Percentiles rank a stretch among this genome's conserved stretches.
These are phyloP conservation scores for Solanum neorickii DNA, from an alignment of 257 asterid genomes.

Conservation along the genomic window DNA sequence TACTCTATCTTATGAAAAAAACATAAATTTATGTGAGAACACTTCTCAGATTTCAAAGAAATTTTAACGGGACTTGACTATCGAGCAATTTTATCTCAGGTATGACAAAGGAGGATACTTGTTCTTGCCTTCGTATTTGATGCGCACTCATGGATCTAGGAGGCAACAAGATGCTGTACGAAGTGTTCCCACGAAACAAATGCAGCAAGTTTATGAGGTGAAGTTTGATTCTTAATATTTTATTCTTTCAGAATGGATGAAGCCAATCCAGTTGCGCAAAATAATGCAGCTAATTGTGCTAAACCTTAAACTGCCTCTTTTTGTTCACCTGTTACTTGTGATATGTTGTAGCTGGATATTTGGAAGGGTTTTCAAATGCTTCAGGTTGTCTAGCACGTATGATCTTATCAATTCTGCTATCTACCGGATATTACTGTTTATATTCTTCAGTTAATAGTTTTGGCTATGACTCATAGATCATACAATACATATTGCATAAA, in stretches of 20 bases:
- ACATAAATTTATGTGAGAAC: background rate
- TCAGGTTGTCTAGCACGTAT: background rate
- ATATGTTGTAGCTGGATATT: background rate
- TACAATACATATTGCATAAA: background rate
- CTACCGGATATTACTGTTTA: background rate
- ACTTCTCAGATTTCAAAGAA: background rate
- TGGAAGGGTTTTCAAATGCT: background rate
- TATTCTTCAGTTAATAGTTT: background rate
- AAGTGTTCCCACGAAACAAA: slow-evolving; percentile 52
- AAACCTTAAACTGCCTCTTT: background rate
- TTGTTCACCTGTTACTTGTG: background rate
- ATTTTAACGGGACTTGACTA: background rate
- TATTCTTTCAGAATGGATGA: background rate
- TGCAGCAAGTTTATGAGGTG: slow-evolving; percentile 90
- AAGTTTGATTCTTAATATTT: slow-evolving; percentile 4
- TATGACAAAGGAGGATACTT: slow-evolving; percentile 93
- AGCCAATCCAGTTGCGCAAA: background rate
- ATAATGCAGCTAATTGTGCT: background rate
- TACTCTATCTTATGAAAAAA: background rate
- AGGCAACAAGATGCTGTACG: slow-evolving; percentile 67
- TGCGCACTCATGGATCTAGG: slow-evolving; percentile 94
- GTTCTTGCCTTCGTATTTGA: slow-evolving; percentile 81
- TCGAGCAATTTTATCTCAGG: slow-evolving; percentile 31
- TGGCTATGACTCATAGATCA: background rate
- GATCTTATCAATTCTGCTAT: background rate